Evolutionary conservation across 179 eudicot species (phyloP), one percentile per base, ranked within the genome.

Genomic region (Sideroxylon spinosum): DNA sequence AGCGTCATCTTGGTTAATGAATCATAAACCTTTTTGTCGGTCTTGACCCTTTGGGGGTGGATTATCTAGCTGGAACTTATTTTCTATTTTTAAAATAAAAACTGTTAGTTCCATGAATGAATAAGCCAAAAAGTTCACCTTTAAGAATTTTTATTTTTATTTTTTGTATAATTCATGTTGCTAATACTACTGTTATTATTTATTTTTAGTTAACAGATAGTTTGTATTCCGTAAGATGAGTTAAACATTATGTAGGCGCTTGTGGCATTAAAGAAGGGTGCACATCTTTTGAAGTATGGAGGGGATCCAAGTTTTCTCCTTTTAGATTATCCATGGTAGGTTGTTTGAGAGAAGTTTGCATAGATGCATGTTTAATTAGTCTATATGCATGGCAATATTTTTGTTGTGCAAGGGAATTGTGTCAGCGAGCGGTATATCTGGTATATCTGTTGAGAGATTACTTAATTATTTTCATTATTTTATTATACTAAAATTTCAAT

Each of bases 231-330:
- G 49, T n/a, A 22, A 64, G 9, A 3, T 62, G 56, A 67, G 32
- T 20, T 60, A 25, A 29, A 44, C 7, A 67, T 80, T 28, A 13
- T 74, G 69, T 78, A 90, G 91, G 91, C 93, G 62, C 88, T 90
- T 67, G 87, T 91, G 44, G 86, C 89, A 32, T 82, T 91, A 64
- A 91, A 89, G 62, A 91, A 91, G 85, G 95, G 95, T 69, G 84
- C 95, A 67, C 91, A 87, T 86, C 89, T 91, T 85, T 84, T 91
- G 82, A 89, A 89, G 78, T 88, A 85, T 79, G 89, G 94, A 22
- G 92, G 57, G 89, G 89, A 86, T 92, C 92, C 20, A 91, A 91
- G 80, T 91, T 91, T 64, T 91, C 90, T 70, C 91, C 92, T 49
- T 88, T 89, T 80, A 84, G 92, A 81, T 78, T 91, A 79, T 91